Conservation (phyloP, 257 asterid species). For the Salvia hispanica region DNA sequence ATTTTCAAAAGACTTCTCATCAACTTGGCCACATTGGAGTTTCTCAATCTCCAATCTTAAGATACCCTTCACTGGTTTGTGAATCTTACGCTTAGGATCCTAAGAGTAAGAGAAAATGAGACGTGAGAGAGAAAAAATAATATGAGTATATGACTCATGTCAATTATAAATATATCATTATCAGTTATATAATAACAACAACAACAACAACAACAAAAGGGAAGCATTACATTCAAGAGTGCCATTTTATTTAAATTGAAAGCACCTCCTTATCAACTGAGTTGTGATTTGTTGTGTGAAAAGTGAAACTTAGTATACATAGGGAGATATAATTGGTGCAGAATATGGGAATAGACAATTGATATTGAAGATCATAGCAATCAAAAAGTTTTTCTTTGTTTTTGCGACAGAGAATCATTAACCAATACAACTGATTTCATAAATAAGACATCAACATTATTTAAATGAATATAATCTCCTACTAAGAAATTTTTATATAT, state of each 20-base stretch:
- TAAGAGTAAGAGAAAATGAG: slow-evolving; percentile 37
- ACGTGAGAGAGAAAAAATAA: slow-evolving; percentile 21
- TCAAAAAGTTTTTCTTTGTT: background rate
- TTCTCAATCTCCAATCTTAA: slow-evolving; percentile 91
- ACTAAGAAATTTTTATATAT: background rate
- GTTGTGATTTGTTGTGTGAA: background rate
- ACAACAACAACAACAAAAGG: slow-evolving; percentile 18
- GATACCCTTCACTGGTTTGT: slow-evolving; percentile 94
- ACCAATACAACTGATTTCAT: background rate
- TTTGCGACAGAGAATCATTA: background rate
- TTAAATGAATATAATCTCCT: background rate
- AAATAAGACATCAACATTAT: background rate
- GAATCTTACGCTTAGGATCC: slow-evolving; percentile 98
- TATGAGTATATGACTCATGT: background rate
- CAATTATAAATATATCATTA: slow-evolving; percentile 6
- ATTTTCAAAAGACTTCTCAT: slow-evolving; percentile 60
- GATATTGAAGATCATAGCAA: background rate
- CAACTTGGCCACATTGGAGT: slow-evolving; percentile 69
- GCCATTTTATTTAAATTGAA: background rate
- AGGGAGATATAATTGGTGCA: background rate
- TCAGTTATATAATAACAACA: background rate
- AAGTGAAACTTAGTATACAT: background rate
- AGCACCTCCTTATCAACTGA: background rate
- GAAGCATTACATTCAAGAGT: background rate
- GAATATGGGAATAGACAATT: slow-evolving; percentile 15